phyloP scores from a whole-genome alignment of 2,329 filamentous ascomycete species.

The Aspergillus ibericus region DNA sequence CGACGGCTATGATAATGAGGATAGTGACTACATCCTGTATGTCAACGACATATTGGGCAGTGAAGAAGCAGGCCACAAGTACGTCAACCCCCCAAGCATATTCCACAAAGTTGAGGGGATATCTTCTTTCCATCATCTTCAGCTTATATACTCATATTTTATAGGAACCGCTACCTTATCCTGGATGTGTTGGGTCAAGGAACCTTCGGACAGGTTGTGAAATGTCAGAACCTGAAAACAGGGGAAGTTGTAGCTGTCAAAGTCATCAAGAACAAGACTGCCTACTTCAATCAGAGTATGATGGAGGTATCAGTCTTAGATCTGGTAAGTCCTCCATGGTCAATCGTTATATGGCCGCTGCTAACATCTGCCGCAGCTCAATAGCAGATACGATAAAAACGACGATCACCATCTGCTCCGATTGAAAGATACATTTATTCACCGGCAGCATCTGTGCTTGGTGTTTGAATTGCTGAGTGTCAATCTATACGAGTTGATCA shows the following conservation, averaged over 20 bases:
- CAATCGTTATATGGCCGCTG: not conserved
- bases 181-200: constrained; percentile 95
- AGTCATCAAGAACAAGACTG: constrained; percentile 97
- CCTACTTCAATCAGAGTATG: constrained; percentile 99
- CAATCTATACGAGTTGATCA: constrained; percentile 97
- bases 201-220: constrained; percentile 97
- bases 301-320: constrained; percentile 99
- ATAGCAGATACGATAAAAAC: constrained; percentile 98
- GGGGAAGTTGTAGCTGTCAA: constrained; percentile 98
- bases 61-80: constrained; percentile 98
- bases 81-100: constrained; percentile 35
- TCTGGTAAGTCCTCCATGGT: constrained; percentile 60
- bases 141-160: constrained; percentile 13
- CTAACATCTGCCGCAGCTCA: constrained; percentile 63
- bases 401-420: constrained; percentile 95
- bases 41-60: constrained; percentile 98
- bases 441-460: constrained; percentile 91
- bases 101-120: not conserved
- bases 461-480: constrained; percentile 96
- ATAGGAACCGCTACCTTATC: constrained; percentile 90
- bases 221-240: constrained; percentile 97
- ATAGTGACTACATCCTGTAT: constrained; percentile 98
- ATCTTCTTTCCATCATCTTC: not conserved
- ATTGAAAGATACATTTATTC: constrained; percentile 97
- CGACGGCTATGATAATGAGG: constrained; percentile 97